phyloP scores from a whole-genome alignment of 192 early-diverging fungal genomes.

The Coemansia aciculifera region DNA sequence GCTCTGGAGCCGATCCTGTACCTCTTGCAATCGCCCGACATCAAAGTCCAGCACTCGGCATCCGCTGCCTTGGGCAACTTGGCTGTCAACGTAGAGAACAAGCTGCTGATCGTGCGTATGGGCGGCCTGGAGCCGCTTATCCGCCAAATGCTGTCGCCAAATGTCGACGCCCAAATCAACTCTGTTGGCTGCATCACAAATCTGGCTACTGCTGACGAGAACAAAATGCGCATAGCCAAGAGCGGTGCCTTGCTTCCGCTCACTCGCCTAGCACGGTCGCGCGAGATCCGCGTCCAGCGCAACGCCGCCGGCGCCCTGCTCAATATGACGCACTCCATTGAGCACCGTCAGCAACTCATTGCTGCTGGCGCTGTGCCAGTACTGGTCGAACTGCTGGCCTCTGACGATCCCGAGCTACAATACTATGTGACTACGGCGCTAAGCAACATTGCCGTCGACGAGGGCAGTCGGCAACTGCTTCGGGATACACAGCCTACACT shows the following conservation, averaged over 20 bases:
- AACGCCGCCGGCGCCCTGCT: slow-evolving; percentile 89
- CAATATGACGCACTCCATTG: slow-evolving; percentile 90
- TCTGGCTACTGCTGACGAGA: slow-evolving; percentile 83
- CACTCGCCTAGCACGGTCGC: slow-evolving; percentile 72
- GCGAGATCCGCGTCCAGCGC: slow-evolving; percentile 82
- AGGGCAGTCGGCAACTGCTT: slow-evolving; percentile 65
- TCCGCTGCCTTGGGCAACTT: slow-evolving; percentile 89
- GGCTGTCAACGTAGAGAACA: slow-evolving; percentile 74
- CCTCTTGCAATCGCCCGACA: slow-evolving; percentile 78
- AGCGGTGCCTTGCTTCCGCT: slow-evolving; percentile 76
- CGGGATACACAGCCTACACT: slow-evolving; percentile 73
- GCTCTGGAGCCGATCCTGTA: slow-evolving; percentile 80
- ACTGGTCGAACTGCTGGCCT: slow-evolving; percentile 71
- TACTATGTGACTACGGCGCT: slow-evolving; percentile 90
- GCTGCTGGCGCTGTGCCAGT: slow-evolving; percentile 81
- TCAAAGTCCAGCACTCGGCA: slow-evolving; percentile 81
- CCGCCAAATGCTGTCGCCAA: slow-evolving; percentile 80
- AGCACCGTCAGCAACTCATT: slow-evolving; percentile 81
- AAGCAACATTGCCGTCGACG: slow-evolving; percentile 87
- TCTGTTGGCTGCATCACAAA: slow-evolving; percentile 94
- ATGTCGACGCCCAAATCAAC: slow-evolving; percentile 91
- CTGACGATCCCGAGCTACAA: slow-evolving; percentile 80
- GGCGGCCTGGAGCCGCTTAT: slow-evolving; percentile 84
- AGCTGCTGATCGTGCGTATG: slow-evolving; percentile 80
- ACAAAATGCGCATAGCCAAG: slow-evolving; percentile 86